These are phyloP conservation scores for Diaporthe ampelina DNA, from an alignment of 2,329 filamentous ascomycete species.

Conservation along the genomic window DNA sequence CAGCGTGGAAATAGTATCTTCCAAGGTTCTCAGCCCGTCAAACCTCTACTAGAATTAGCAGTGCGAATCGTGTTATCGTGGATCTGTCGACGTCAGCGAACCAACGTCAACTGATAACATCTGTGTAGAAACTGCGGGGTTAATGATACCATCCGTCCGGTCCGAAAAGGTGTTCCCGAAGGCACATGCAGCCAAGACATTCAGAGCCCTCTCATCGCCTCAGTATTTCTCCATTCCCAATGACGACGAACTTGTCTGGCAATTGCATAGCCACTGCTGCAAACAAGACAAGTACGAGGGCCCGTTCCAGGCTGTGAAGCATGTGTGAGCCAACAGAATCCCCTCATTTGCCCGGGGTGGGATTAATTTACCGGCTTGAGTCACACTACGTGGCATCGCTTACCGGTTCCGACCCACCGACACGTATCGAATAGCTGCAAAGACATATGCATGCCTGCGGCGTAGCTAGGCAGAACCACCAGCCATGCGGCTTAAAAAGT, in stretches of 20 bases:
- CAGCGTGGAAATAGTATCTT: no score
- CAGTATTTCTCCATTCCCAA: neutral
- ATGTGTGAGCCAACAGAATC: neutral
- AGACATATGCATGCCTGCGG: neutral
- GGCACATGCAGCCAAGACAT: neutral
- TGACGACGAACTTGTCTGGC: neutral
- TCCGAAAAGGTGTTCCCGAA: neutral
- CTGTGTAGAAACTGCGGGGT: neutral
- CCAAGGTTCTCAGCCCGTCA: no score
- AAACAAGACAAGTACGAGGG: neutral
- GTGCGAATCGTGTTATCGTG: no score
- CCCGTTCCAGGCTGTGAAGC: neutral
- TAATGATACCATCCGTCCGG: neutral
- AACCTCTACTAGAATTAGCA: no score
- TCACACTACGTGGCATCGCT: conserved; percentile 28
- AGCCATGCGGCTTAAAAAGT: conserved; percentile 23
- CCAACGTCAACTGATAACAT: no score
- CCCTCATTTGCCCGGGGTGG: conserved; percentile 14
- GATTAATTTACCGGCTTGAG: neutral
- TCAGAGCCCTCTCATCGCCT: neutral
- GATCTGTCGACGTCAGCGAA: no score
- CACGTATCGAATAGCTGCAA: conserved; percentile 1
- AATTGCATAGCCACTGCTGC: neutral
- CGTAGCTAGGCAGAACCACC: conserved; percentile 21
- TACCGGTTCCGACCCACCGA: conserved; percentile 1